Conservation (phyloP, 257 asterid genomes). For the Henckelia pumila region DNA sequence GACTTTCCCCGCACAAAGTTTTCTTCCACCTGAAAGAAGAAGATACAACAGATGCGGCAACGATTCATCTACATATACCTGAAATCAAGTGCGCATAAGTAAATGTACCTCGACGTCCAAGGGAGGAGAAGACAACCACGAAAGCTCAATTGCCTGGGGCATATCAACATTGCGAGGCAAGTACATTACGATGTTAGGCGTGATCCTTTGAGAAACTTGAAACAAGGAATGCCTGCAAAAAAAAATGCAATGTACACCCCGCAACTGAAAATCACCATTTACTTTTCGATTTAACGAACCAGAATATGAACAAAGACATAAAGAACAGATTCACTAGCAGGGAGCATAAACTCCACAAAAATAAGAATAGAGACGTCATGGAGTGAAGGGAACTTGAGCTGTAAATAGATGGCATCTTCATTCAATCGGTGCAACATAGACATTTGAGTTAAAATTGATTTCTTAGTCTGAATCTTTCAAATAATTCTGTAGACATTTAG, state of each 20-base stretch:
- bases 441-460: not conserved
- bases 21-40: constrained; percentile 60
- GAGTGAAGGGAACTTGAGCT: not conserved
- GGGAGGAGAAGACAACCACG: constrained; percentile 88
- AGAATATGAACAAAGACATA: not conserved
- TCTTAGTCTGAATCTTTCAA: not conserved
- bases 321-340: not conserved
- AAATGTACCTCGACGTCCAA: constrained; percentile 50
- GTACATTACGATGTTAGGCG: constrained; percentile 76
- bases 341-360: not conserved
- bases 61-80: not conserved
- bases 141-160: constrained; percentile 60
- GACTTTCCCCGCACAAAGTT: constrained; percentile 42
- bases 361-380: not conserved
- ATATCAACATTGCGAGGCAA: constrained; percentile 68
- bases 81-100: not conserved
- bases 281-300: not conserved
- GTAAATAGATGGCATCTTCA: not conserved
- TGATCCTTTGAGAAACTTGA: constrained; percentile 60
- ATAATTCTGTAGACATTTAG: not conserved
- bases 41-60: constrained; percentile 1
- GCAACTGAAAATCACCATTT: too few relatives aligned
- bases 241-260: too few relatives aligned
- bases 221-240: constrained; percentile 66
- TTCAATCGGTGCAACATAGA: not conserved